Evolutionary conservation across 169 alveolate species (phyloP).

Genomic region (Cryptosporidium xiaoi): DNA sequence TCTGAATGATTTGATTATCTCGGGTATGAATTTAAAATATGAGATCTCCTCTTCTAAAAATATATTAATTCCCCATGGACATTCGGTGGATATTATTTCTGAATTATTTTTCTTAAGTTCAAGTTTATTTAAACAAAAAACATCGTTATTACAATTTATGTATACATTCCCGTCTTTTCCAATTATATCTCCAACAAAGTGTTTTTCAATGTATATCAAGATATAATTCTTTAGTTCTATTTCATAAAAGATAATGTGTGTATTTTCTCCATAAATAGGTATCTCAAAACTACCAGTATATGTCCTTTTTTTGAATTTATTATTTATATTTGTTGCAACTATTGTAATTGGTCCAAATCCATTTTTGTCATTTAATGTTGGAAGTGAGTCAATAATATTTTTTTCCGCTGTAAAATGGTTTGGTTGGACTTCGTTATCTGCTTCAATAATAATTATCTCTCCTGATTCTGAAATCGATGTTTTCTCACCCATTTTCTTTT

Average conservation of each 20-base stretch:
- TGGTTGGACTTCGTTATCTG: no score
- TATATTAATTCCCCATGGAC: conserved; percentile 60
- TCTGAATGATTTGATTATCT: conserved; percentile 6
- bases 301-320: conserved; percentile 29
- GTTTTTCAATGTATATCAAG: conserved; percentile 31
- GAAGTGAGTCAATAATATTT: conserved; percentile 47
- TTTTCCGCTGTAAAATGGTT: neutral
- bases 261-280: conserved; percentile 38
- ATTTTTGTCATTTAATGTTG: conserved; percentile 20
- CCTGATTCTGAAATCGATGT: no score
- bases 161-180: conserved; percentile 40
- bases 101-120: conserved; percentile 28
- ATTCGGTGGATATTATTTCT: conserved; percentile 24
- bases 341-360: conserved; percentile 68
- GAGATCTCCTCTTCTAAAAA: conserved; percentile 21
- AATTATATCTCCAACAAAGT: conserved; percentile 49
- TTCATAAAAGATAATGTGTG: conserved; percentile 32
- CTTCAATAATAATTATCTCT: no score
- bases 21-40: conserved; percentile 33
- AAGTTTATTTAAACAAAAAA: conserved; percentile 37
- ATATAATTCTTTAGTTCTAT: conserved; percentile 26
- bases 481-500: no score
- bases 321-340: conserved; percentile 33
- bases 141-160: conserved; percentile 11
- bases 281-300: conserved; percentile 59